phyloP scores from a whole-genome alignment of 2,329 filamentous ascomycete species.

The Mollisiaceae sp. region DNA sequence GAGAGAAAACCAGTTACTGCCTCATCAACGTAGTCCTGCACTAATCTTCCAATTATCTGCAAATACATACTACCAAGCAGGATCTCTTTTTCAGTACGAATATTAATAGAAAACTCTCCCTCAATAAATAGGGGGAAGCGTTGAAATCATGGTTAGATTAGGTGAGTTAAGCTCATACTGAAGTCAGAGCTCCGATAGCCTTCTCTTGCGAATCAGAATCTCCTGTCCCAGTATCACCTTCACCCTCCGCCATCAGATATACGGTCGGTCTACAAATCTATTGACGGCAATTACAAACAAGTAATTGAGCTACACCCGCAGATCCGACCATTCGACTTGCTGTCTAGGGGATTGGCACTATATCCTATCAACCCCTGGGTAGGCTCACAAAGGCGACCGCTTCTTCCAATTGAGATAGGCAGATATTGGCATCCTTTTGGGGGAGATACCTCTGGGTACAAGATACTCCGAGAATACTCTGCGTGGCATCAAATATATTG shows the following conservation, averaged over 20 bases:
- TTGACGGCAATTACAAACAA: not conserved
- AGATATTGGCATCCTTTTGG: not conserved
- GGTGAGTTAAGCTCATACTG: not conserved
- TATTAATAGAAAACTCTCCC: no score
- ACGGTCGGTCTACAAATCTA: not conserved
- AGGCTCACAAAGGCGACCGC: not conserved
- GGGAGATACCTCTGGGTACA: not conserved
- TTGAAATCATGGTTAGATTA: no score
- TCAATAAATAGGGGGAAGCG: no score
- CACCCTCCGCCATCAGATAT: not conserved
- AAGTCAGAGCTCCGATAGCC: not conserved
- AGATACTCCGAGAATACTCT: not conserved
- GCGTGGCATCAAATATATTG: not conserved
- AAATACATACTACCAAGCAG: no score
- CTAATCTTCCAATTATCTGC: no score
- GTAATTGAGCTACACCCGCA: not conserved
- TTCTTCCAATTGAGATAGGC: not conserved
- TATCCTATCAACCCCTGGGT: not conserved
- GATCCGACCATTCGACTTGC: not conserved
- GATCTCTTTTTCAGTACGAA: no score
- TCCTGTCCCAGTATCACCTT: not conserved
- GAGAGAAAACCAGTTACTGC: no score
- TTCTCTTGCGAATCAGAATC: not conserved
- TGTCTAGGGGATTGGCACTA: not conserved
- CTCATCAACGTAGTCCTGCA: no score